Evolutionary conservation across 2,329 filamentous ascomycete species (phyloP), one percentile per base, ranked within the genome.

Genomic region (Aspergillus tanneri): DNA sequence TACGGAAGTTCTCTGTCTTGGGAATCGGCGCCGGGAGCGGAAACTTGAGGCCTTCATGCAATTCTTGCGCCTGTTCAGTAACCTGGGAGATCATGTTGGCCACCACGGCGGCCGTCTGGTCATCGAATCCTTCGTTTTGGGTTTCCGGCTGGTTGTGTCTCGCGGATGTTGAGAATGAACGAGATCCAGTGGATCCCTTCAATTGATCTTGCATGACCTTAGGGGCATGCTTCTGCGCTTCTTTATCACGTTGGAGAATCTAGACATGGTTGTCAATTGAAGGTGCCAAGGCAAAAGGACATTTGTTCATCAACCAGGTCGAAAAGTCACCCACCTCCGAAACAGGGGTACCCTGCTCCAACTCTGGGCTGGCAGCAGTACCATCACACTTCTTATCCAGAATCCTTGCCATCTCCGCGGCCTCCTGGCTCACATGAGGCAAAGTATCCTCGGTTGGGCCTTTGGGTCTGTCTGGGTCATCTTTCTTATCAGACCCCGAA

Each of bases 31-130:
- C 74, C 1, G 90, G 90, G 54, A 89, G 73, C 3, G 82, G 83
- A 63, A 90, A 96, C 65, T 92, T 95, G 66, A 88, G 78, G n/a
- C 88, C 87, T 11, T 76, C 67, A 2, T 70, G 68, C 27, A 67
- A 57, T 21, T 71, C 66, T 54, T 51, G 60, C 5, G 67, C 66
- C 18, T 64, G 50, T 36, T 66, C 54, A 41, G 64, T 64, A 14
- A 66, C 64, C 22, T 66, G 54, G 14, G 61, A 53, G 42, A 71
- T 67, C 67, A 72, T 71, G 30, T 57, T 58, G 50, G 67, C 62
- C 38, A 73, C 61, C 21, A 65, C 46, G 8, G 64, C 64, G 23
- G 61, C 55, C 5, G 68, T 68, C 43, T 59, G 59, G 24, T 71
- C 63, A n/a, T 57, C 57, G 24, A 53, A 38, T 12, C 52, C 42